Base-by-base conservation (phyloP, 495 filamentous ascomycete genomes). In the Trichoderma parareesei region DNA sequence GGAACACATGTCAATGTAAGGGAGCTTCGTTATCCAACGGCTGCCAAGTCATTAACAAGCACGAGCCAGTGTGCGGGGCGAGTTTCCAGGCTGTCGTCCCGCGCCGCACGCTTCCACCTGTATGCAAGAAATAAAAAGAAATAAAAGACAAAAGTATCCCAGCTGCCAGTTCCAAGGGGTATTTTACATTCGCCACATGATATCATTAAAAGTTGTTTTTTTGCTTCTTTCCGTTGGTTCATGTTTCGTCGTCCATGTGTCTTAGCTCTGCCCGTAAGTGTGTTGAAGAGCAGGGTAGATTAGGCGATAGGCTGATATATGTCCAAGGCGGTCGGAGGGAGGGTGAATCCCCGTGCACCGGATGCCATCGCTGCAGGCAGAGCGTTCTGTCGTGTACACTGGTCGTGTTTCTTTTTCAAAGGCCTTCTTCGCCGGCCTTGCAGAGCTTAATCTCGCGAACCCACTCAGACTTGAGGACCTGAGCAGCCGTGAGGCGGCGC, bases 381-480 rank as follows among this genome's bases (percentile, higher is more conserved):
- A 57, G 53, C 53, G 11, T 57, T 35, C 33, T 57, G 53, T 57
- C 53, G 53, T 57, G 18, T 57, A 57, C 20, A 35, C 6, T 37
- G 37, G 4, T 57, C 33, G 53, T 57, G 27, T 8, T 57, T 37
- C 20, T 57, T 37, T 13, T 57, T 81, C 75, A 85, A 59, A 85
- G 71, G 69, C 95, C 94, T 80, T 98, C 92, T 74, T 97, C 90
- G 69, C 93, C 94, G 65, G 93, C 92, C 76, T 92, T 93, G 81
- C 94, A 98, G 53, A 97, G 79, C 77, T 91, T 92, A 73, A 98
- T 98, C 74, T 97, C 93, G 65, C 93, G 88, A 61, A 93, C 92
- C 94, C 95, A 98, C 78, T 98, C 95, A 27, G 94, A 97, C 73
- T 96, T 96, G 68, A 98, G 85, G 53, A 98, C 92, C 77, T 98